phyloP scores from a whole-genome alignment of 306 rosid species.

The Dicorynia guianensis region DNA sequence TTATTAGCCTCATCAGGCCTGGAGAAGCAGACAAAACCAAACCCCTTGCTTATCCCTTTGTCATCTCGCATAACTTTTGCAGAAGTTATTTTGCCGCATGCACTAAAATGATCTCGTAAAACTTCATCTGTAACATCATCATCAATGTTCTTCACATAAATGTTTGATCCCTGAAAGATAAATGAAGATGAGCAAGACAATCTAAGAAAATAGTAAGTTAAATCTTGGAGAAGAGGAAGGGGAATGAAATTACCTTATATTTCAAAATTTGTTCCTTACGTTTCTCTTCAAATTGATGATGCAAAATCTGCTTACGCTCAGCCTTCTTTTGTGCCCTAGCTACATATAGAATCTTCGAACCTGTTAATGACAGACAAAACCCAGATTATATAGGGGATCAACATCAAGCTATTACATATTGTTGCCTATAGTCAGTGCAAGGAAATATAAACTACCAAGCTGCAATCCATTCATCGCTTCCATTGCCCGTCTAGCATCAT shows the following conservation, averaged over 20 bases:
- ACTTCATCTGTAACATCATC: conserved; percentile 75
- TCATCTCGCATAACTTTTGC: conserved; percentile 80
- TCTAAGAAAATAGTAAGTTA: conserved; percentile 2
- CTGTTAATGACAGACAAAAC: conserved; percentile 52
- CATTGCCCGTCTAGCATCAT: conserved; percentile 79
- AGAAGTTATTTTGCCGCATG: conserved; percentile 85
- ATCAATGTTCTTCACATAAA: conserved; percentile 89
- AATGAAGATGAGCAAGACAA: conserved; percentile 33
- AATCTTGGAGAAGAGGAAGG: conserved; percentile 3
- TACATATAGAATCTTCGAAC: conserved; percentile 79
- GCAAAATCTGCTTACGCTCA: conserved; percentile 81
- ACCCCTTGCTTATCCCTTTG: conserved; percentile 83
- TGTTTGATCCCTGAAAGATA: conserved; percentile 71
- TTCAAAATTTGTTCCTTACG: conserved; percentile 75
- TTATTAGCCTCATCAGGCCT: conserved; percentile 85
- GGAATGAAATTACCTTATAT: conserved; percentile 55
- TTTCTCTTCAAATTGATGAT: conserved; percentile 74
- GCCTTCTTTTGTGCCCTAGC: conserved; percentile 89
- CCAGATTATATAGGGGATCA: conserved; percentile 14
- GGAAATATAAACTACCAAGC: conserved; percentile 58
- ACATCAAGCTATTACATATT: conserved; percentile 9
- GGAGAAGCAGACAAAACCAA: conserved; percentile 92
- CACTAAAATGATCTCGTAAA: conserved; percentile 66
- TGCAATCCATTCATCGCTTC: conserved; percentile 75
- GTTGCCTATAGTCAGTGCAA: conserved; percentile 16